Conservation (phyloP, 192 early-diverging fungal genomes). For the Helicostylum pulchrum region DNA sequence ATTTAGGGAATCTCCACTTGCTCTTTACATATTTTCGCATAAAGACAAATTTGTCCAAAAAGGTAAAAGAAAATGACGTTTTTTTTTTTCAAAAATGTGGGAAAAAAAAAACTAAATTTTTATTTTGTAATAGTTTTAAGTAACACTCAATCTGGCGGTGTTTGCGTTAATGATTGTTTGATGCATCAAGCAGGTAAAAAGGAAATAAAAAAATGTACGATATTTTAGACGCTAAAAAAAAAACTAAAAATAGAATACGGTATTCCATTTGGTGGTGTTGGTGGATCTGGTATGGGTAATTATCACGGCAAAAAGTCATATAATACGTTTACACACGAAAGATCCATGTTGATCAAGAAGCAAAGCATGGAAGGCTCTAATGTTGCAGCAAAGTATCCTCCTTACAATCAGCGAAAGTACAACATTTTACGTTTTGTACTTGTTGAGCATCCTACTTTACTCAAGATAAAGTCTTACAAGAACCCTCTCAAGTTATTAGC, state of each 20-base stretch:
- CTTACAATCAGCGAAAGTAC: constrained; percentile 24
- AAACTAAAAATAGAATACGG: constrained; percentile 21
- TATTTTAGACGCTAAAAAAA: too few species aligned
- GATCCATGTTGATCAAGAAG: constrained; percentile 55
- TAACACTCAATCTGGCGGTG: constrained; percentile 73
- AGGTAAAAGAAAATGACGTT: constrained; percentile 25
- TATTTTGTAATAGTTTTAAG: constrained; percentile 43
- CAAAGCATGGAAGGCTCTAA: constrained; percentile 30
- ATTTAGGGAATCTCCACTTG: constrained; percentile 67
- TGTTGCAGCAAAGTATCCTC: constrained; percentile 29
- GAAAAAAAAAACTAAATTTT: background rate
- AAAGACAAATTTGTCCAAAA: constrained; percentile 46
- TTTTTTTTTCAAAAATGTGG: background rate
- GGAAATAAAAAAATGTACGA: background rate
- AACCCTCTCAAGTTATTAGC: constrained; percentile 2
- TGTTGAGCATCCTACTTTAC: constrained; percentile 14
- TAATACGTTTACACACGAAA: constrained; percentile 75
- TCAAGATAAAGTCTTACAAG: constrained; percentile 3
- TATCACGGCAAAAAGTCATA: constrained; percentile 83
- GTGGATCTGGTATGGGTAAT: constrained; percentile 78
- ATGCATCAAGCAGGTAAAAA: constrained; percentile 62
- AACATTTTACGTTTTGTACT: constrained; percentile 26
- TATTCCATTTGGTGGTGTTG: constrained; percentile 89
- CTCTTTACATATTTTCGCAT: constrained; percentile 73
- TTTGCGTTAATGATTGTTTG: constrained; percentile 77